phyloP scores from a whole-genome alignment of 306 rosid species.

The Pyrus pyrifolia region DNA sequence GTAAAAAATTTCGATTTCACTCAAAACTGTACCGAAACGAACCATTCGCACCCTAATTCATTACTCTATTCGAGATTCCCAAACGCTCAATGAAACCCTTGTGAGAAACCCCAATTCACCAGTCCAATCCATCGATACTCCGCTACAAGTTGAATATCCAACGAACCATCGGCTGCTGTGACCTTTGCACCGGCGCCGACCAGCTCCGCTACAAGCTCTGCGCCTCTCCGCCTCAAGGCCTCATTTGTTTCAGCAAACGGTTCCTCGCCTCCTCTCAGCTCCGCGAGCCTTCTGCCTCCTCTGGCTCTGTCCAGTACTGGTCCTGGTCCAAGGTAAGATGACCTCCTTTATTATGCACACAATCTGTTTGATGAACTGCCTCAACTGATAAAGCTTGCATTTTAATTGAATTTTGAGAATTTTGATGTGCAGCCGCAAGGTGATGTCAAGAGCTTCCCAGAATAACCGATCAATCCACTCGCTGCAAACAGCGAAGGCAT shows the following conservation, averaged over 20 bases:
- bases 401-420: slow-evolving; percentile 2
- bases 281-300: slow-evolving; percentile 25
- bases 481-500: slow-evolving; percentile 64
- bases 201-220: too few relatives aligned
- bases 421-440: slow-evolving; percentile 55
- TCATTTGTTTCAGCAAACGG: slow-evolving; percentile 48
- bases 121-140: too few relatives aligned
- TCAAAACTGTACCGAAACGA: too few relatives aligned
- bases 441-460: slow-evolving; percentile 61
- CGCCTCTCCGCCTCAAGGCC: not conserved
- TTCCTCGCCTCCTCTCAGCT: slow-evolving; percentile 71
- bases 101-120: too few relatives aligned
- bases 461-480: slow-evolving; percentile 59
- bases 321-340: slow-evolving; percentile 59
- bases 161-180: too few relatives aligned
- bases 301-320: slow-evolving; percentile 55
- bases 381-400: not conserved
- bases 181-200: too few relatives aligned
- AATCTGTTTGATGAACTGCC: slow-evolving; percentile 10
- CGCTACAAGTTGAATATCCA: too few relatives aligned
- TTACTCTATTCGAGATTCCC: too few relatives aligned
- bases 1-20: too few relatives aligned
- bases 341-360: not conserved
- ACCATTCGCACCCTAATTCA: slow-evolving; percentile 18
- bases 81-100: too few relatives aligned